Base-by-base conservation (phyloP, 2,329 filamentous ascomycete species). In the Falciphora oryzae region DNA sequence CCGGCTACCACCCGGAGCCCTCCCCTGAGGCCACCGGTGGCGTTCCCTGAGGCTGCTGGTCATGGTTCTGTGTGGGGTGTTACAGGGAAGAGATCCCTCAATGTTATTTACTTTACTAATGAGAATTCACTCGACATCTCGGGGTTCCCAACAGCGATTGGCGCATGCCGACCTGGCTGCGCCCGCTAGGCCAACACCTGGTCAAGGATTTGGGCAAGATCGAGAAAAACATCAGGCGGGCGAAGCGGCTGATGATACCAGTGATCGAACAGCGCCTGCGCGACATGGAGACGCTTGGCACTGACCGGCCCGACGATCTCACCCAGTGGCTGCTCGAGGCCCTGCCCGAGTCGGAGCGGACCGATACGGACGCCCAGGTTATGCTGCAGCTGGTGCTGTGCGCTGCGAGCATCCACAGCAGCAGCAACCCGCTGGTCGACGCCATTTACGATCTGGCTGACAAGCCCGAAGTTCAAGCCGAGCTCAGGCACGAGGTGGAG, bases 131-230 rank as follows among this genome's bases (percentile, higher is more conserved):
- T n/a, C n/a, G n/a, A n/a, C n/a, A n/a, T n/a, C n/a, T n/a, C n/a
- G n/a, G n/a, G n/a, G n/a, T n/a, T n/a, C n/a, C n/a, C n/a, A n/a
- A n/a, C n/a, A n/a, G n/a, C n/a, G n/a, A n/a, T n/a, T n/a, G n/a
- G n/a, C n/a, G n/a, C n/a, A 82, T 83, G 65, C 81, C 81, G 1
- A 75, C 76, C 14, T 83, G 81, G 80, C 73, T 80, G 66, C 79
- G 81, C 1, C 81, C 81, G 1, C 59, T 78, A 1, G 80, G 75
- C 0, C 79, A 82, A 66, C 77, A 79, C 67, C 68, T 82, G 31
- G 79, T 83, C 4, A 75, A 78, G 7, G 81, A 83, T 65, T 69
- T 83, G 28, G 71, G 75, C 61, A 78, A 79, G 67, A 81, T 83
- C 65, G 73, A 73, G 11, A 73, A 73, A 58, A 79, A 83, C 66